phyloP scores from a whole-genome alignment of 2,329 filamentous ascomycete species.

The Tolypocladium guangdongense region DNA sequence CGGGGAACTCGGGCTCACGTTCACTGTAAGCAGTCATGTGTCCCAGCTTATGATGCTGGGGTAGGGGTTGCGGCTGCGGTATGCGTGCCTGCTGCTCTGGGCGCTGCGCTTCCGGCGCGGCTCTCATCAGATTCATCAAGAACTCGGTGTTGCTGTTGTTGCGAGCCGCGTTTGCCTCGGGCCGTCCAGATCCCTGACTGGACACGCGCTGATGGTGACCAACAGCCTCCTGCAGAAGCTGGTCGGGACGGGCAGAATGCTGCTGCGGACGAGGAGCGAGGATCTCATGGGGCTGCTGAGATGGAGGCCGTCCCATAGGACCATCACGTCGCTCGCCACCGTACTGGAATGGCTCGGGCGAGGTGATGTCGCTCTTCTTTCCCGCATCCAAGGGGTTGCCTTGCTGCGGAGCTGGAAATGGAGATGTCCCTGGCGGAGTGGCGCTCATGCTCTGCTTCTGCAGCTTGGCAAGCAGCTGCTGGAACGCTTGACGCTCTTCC shows the following conservation, averaged over 20 bases:
- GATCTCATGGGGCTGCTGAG: slow-evolving; percentile 38
- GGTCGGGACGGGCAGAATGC: slow-evolving; percentile 43
- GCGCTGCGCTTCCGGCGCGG: slow-evolving; percentile 35
- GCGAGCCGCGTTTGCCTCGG: slow-evolving; percentile 30
- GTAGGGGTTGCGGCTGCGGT: slow-evolving; percentile 9
- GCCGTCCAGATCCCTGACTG: slow-evolving; percentile 36
- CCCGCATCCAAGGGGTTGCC: slow-evolving; percentile 12
- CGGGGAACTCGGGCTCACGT: slow-evolving; percentile 34
- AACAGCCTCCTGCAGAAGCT: slow-evolving; percentile 50
- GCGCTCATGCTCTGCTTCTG: slow-evolving; percentile 43
- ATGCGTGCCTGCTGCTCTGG: slow-evolving; percentile 32
- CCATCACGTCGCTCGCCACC: slow-evolving; percentile 34
- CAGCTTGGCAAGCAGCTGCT: slow-evolving; percentile 71
- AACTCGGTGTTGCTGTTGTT: slow-evolving; percentile 68
- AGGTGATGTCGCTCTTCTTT: slow-evolving; percentile 29
- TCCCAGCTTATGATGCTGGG: slow-evolving; percentile 22
- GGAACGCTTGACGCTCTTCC: slow-evolving; percentile 77
- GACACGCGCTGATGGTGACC: slow-evolving; percentile 45
- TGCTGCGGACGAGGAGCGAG: slow-evolving; percentile 38
- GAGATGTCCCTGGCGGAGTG: slow-evolving; percentile 32
- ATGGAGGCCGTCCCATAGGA: slow-evolving; percentile 27
- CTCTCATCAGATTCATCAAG: slow-evolving; percentile 70
- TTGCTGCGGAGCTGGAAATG: slow-evolving; percentile 31
- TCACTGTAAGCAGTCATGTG: slow-evolving; percentile 36
- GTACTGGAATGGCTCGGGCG: slow-evolving; percentile 38